phyloP scores from a whole-genome alignment of 2,329 filamentous ascomycete genomes.

The Penicillium janthinellum region DNA sequence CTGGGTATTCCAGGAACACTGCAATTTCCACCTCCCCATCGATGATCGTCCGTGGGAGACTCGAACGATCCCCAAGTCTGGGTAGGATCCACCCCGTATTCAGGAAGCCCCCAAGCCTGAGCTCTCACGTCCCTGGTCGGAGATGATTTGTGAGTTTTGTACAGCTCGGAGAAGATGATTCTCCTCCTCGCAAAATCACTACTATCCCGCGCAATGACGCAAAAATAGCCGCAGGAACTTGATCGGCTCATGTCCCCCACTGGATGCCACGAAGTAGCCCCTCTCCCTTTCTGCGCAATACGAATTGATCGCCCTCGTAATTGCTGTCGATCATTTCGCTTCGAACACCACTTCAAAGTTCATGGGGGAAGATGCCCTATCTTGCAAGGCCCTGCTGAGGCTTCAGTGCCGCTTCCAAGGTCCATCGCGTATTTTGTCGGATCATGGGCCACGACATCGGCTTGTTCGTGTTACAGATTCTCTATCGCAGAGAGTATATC shows the following conservation, averaged over 20 bases:
- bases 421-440: neutral
- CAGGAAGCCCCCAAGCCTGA: neutral
- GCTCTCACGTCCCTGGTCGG: neutral
- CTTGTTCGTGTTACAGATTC: neutral
- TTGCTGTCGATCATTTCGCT: neutral
- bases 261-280: neutral
- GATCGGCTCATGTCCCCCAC: neutral
- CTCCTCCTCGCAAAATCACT: neutral
- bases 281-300: neutral
- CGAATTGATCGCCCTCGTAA: conserved; percentile 1
- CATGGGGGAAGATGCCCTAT: neutral
- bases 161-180: neutral
- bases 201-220: neutral
- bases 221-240: neutral
- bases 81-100: neutral
- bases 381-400: neutral
- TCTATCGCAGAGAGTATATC: neutral
- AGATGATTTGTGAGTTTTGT: neutral
- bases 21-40: neutral
- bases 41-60: neutral
- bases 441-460: neutral
- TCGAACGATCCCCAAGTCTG: neutral
- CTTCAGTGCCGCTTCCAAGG: too few relatives aligned
- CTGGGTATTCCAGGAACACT: neutral
- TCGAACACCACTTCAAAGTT: neutral